Evolutionary conservation across 768 basidiomycete genomes (phyloP), one percentile per base, ranked within the genome.

Genomic region (Tubosaeta sp.): DNA sequence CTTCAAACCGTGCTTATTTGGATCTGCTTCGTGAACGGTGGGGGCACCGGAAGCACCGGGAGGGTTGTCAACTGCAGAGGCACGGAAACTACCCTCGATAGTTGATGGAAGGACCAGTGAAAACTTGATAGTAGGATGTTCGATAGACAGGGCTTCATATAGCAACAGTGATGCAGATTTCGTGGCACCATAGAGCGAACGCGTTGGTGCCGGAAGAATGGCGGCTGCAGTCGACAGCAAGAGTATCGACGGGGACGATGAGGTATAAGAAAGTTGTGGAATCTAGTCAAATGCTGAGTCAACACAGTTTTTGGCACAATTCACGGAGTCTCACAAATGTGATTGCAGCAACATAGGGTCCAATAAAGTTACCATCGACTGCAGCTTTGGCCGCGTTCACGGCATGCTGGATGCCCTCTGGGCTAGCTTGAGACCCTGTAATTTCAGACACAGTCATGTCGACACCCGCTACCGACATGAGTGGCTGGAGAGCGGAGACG

Each of bases 131-230:
- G 68, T 61, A 6, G 88, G 86, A 54, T 92, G 85, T 57, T 93
- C 91, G 52, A 91, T 87, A 4, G 90, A 73, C 29, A 93, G 80
- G 0, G 86, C 76, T 66, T 89, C 87, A 66, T 83, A 92, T 49
- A 94, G 81, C 6, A 85, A 55, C 25, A 90, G 77, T 1, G 87
- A 82, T 0, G 92, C 87, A 3, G 86, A 76, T 66, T 97, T 96
- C 10, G 87, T 89, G 3, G 91, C 82, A 0, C 79, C 82, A 63
- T 97, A 97, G 31, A 97, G 70, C 1, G 89, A 72, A 7, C 94
- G 84, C 1, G 89, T 92, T 1, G 94, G 94, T 0, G 93, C 82
- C 3, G 94, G 89, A 31, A 94, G 83, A 6, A 86, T 73, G 3
- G 90, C 82, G 3, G 86, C 94, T 3, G 86, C 72, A 25, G 85